Evolutionary conservation across 2,329 filamentous ascomycete genomes (phyloP).

Genomic region (Aureobasidium leucospermi): DNA sequence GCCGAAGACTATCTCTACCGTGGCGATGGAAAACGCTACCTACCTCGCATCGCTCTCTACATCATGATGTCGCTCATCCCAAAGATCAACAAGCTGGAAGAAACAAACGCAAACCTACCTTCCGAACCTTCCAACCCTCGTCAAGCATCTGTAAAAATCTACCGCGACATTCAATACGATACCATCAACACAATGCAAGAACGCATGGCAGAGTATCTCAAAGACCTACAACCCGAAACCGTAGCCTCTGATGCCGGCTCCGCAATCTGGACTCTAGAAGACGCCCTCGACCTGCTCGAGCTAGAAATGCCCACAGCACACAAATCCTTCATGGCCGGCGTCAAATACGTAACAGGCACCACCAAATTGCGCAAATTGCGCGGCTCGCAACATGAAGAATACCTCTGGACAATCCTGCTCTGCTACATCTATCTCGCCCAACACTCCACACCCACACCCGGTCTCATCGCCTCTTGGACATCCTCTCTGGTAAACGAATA

Average conservation of each 20-base stretch:
- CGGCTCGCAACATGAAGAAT: conserved; percentile 30
- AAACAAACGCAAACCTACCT: conserved; percentile 20
- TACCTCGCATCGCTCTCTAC: conserved; percentile 28
- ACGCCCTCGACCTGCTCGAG: conserved; percentile 32
- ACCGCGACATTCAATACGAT: conserved; percentile 33
- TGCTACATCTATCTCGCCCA: conserved; percentile 18
- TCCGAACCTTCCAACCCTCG: conserved; percentile 28
- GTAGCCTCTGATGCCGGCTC: neutral
- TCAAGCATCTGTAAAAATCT: conserved; percentile 36
- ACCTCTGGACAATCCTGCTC: conserved; percentile 28
- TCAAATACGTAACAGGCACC: conserved; percentile 25
- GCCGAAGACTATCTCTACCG: conserved; percentile 23
- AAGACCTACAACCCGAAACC: neutral
- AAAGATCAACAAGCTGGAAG: conserved; percentile 26
- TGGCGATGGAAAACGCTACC: conserved; percentile 23
- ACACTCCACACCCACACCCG: neutral
- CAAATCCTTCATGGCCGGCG: conserved; percentile 25
- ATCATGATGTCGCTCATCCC: conserved; percentile 28
- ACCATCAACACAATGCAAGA: conserved; percentile 25
- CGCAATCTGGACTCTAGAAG: conserved; percentile 25
- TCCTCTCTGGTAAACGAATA: conserved; percentile 19
- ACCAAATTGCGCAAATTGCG: conserved; percentile 24
- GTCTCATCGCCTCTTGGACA: conserved; percentile 10
- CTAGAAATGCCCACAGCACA: conserved; percentile 38
- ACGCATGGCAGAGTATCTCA: conserved; percentile 21